phyloP scores from a whole-genome alignment of 106 monocot genomes.

The Gastrodia elata region DNA sequence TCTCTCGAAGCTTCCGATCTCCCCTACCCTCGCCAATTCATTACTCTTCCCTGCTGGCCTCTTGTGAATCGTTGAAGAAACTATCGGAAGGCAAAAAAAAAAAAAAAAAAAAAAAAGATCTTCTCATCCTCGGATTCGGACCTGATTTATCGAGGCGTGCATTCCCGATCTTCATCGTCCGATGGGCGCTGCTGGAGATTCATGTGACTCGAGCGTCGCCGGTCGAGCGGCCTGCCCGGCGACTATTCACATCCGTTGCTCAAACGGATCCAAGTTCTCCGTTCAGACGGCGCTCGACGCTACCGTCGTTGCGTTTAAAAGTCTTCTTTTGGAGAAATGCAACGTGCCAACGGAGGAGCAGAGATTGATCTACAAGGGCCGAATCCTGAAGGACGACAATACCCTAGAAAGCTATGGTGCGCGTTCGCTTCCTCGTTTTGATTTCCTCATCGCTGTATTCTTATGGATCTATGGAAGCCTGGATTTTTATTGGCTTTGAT shows the following conservation, averaged over 20 bases:
- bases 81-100: too few species aligned
- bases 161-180: background rate
- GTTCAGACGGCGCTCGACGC: slow-evolving; percentile 43
- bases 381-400: slow-evolving; percentile 87
- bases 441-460: background rate
- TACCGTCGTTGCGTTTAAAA: slow-evolving; percentile 48
- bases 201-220: slow-evolving; percentile 7
- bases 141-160: background rate
- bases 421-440: background rate
- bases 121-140: background rate
- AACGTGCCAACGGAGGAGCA: slow-evolving; percentile 63
- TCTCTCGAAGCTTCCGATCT: background rate
- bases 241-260: slow-evolving; percentile 61
- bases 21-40: too few species aligned
- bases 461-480: background rate
- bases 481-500: background rate
- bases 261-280: slow-evolving; percentile 70
- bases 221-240: slow-evolving; percentile 3
- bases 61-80: background rate
- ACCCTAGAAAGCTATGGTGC: slow-evolving; percentile 78
- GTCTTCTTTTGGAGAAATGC: slow-evolving; percentile 28
- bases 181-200: slow-evolving; percentile 30
- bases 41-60: too few species aligned
- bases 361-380: slow-evolving; percentile 79
- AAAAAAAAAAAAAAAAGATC: background rate